Evolutionary conservation across 768 basidiomycete genomes (phyloP).

Genomic region (Harrya chromipes): DNA sequence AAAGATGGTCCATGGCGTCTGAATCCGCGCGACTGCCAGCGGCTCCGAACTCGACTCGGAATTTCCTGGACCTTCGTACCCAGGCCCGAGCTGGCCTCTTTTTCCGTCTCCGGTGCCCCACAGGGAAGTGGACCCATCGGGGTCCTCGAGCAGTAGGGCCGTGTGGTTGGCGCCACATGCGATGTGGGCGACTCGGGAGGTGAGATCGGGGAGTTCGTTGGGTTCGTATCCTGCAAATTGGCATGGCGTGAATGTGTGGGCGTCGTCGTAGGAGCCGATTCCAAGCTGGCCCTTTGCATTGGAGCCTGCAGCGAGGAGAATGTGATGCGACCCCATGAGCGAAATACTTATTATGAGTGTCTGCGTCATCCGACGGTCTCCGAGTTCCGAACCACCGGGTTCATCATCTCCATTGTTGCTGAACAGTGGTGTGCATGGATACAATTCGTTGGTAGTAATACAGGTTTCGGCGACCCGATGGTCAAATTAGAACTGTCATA

Average conservation of each 20-base stretch:
- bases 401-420: too few relatives aligned
- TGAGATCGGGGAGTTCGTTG: conserved; percentile 22
- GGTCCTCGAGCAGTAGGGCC: conserved; percentile 53
- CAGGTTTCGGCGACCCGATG: too few relatives aligned
- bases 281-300: conserved; percentile 50
- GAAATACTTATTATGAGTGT: too few relatives aligned
- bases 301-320: conserved; percentile 44
- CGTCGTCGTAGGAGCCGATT: conserved; percentile 37
- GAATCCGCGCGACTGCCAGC: conserved; percentile 1
- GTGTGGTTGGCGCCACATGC: conserved; percentile 81
- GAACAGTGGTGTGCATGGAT: too few relatives aligned
- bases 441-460: too few relatives aligned
- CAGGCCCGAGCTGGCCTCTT: conserved; percentile 67
- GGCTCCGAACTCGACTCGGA: too few relatives aligned
- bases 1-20: conserved; percentile 38
- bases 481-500: too few relatives aligned
- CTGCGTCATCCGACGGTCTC: too few relatives aligned
- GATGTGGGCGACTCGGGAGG: conserved; percentile 44
- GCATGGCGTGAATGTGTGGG: conserved; percentile 38
- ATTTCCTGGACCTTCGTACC: conserved; percentile 7
- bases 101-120: conserved; percentile 77
- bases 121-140: conserved; percentile 38
- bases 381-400: too few relatives aligned
- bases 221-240: conserved; percentile 26
- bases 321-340: background rate